Evolutionary conservation across 768 basidiomycete species (phyloP), one percentile per base, ranked within the genome.

Genomic region (Roridomyces roridus): DNA sequence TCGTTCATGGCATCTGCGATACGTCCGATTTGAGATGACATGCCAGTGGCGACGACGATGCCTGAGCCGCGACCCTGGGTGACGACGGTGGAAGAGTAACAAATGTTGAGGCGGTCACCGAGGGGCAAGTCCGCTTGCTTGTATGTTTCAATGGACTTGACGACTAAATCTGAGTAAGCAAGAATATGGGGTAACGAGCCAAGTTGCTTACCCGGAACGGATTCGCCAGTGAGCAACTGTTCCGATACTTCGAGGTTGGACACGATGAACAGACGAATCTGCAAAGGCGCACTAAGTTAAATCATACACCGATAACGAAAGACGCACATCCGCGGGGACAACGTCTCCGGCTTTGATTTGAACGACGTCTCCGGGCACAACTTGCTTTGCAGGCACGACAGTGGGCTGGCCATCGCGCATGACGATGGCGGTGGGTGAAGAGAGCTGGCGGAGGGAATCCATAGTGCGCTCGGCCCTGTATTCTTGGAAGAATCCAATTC

Each of bases 201-300:
- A n/a, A n/a, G 25, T 34, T 17, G 31, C 67, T 34, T 46, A 74
- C 75, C 81, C 41, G 82, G 83, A 29, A 83, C 61, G 12, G 79
- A 80, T 65, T 83, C 82, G 51, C 81, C 81, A 0, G 82, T 85
- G 37, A 85, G 68, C 14, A 83, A 71, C 23, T 80, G 79, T 60
- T 85, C 82, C 29, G 81, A 80, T 21, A 76, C 69, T 64, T 83
- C 82, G 23, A 83, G 69, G 57, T 81, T 80, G 17, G 77, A 78
- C 7, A 77, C 76, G 17, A 73, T 68, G 28, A 81, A 66, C 4
- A 83, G 67, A 18, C 82, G 68, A 35, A 78, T 66, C 74, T 76
- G 55, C 15, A 26, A 24, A 49, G n/a, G n/a, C n/a, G n/a, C n/a
- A 8, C 17, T 61, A 14, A 43, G 50, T 34, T 34, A 23, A 25